Base-by-base conservation (phyloP, 805 yeast species). In the Myxozyma kluyveri region DNA sequence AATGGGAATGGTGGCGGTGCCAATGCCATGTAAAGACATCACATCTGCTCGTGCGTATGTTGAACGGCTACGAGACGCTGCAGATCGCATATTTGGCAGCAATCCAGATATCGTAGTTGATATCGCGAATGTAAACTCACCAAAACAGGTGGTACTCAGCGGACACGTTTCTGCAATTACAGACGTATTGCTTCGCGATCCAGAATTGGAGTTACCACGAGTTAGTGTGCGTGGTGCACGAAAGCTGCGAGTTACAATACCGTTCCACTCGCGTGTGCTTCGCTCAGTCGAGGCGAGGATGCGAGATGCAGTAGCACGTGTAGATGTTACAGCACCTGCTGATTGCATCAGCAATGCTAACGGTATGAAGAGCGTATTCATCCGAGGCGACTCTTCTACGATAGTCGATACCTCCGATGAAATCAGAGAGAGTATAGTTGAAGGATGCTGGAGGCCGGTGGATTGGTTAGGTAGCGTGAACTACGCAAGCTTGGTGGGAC, bases 91-190 rank as follows among this genome's bases (percentile, higher is more conserved):
- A 12, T 3, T 12, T n/a, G 19, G 26, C 26, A 24, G 29, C 50
- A 9, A 27, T 10, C 12, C 29, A 36, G 43, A 17, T 24, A 24
- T 26, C 17, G 29, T 42, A 14, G 44, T 46, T 12, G 59, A 50
- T 19, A 35, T 53, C 19, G 60, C 60, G 36, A 56, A 56, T 19
- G 22, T 53, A 5, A 56, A 54, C 40, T 49, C 54, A 12, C 54
- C 58, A 10, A 23, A 21, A 19, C 60, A 56, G 47, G 40, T 56
- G 1, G 60, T 56, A 26, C 29, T 56, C 18, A 42, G 56, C 24
- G 60, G 60, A 5, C 37, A 49, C 3, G 14, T 52, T 5, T 35
- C n/a, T 4, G 59, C 50, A 27, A 36, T 56, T 17, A 46, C 36
- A 29, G 18, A n/a, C 14, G 45, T 44, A 35, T 17, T 49, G 18